These are phyloP conservation scores for Hypocreales sp. DNA, from an alignment of 2,329 filamentous ascomycete species.

Conservation along the genomic window DNA sequence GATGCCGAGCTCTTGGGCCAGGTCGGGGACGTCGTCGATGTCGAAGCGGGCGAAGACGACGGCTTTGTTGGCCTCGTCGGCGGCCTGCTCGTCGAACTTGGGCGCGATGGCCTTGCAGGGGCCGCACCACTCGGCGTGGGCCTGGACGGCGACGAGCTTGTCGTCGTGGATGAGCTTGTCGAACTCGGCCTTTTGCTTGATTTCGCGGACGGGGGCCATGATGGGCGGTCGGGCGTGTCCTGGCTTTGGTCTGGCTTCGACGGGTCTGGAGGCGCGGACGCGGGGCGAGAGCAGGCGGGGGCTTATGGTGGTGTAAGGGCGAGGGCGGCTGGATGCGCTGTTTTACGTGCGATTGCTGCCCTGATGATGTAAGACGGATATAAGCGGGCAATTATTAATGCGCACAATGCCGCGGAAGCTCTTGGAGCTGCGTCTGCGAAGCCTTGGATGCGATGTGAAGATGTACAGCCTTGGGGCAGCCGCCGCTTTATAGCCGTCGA, in stretches of 20 bases:
- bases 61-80: conserved; percentile 21
- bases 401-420: too few species aligned
- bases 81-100: conserved; percentile 33
- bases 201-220: conserved; percentile 19
- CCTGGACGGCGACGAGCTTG: conserved; percentile 38
- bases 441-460: too few species aligned
- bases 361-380: too few species aligned
- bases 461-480: too few species aligned
- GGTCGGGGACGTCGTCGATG: conserved; percentile 36
- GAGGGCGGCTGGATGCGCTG: too few species aligned
- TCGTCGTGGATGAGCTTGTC: conserved; percentile 29
- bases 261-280: too few species aligned
- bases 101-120: conserved; percentile 46
- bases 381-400: too few species aligned
- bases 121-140: conserved; percentile 44
- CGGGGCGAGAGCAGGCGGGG: too few species aligned
- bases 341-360: too few species aligned
- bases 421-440: too few species aligned
- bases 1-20: conserved; percentile 33
- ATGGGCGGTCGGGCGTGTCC: conserved; percentile 1
- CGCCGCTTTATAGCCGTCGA: too few species aligned
- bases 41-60: conserved; percentile 44
- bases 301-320: too few species aligned
- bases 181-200: conserved; percentile 29
- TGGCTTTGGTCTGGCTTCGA: background rate